Conservation (phyloP, 169 alveolate species). For the Cryptosporidium viatorum region DNA sequence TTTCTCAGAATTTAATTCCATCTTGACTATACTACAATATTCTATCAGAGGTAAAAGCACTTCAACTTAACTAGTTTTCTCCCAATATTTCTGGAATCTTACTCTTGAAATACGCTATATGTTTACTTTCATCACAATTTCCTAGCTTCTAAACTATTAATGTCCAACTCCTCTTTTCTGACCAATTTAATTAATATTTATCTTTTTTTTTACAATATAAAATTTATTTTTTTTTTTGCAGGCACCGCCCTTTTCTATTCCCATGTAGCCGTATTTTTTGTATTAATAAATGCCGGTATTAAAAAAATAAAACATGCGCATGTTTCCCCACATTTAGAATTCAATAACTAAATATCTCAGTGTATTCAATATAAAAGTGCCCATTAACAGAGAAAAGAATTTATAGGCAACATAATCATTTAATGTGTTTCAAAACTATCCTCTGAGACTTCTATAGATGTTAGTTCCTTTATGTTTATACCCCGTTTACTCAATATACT, state of each 20-base stretch:
- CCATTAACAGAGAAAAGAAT: no score
- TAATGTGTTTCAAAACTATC: no score
- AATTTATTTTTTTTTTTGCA: neutral
- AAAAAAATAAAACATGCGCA: constrained; percentile 26
- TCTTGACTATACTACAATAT: neutral
- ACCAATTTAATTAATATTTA: no score
- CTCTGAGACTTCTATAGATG: no score
- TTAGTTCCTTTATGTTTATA: no score
- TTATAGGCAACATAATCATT: no score
- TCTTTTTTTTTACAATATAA: neutral
- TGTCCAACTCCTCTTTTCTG: neutral
- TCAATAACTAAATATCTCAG: no score
- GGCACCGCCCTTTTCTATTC: constrained; percentile 1
- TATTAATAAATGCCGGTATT: constrained; percentile 1
- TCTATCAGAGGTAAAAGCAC: neutral
- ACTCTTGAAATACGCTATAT: neutral
- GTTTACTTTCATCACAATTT: neutral
- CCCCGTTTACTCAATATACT: no score
- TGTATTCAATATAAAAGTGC: no score
- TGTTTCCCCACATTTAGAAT: constrained; percentile 4
- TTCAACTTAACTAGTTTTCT: neutral
- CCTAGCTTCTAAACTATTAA: neutral
- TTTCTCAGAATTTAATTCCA: constrained; percentile 6
- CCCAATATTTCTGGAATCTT: neutral
- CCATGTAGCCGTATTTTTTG: constrained; percentile 12